Conservation (phyloP, 1,284 basidiomycete genomes). For the Cutaneotrichosporon sp. region DNA sequence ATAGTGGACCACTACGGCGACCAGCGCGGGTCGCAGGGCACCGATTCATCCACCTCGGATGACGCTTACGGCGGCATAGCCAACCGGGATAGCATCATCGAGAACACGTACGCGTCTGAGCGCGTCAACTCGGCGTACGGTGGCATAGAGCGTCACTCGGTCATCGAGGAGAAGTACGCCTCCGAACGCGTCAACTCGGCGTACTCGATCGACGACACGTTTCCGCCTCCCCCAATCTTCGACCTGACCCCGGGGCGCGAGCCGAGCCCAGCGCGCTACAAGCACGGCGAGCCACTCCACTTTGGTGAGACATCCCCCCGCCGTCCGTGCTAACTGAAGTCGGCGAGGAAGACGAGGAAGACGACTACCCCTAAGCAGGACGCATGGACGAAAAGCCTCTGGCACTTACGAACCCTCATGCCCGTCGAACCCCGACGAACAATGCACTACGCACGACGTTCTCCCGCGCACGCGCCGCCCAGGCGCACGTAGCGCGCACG, state of each 20-base stretch:
- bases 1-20: conserved; percentile 26
- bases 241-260: conserved; percentile 58
- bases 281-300: conserved; percentile 84
- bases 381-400: background rate
- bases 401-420: conserved; percentile 4
- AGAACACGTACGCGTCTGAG: conserved; percentile 21
- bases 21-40: background rate
- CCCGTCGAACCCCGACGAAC: background rate
- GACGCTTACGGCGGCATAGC: conserved; percentile 12
- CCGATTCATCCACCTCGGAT: background rate
- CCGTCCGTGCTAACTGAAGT: conserved; percentile 24
- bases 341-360: conserved; percentile 71
- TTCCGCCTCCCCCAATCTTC: conserved; percentile 48
- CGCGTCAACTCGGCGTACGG: conserved; percentile 22
- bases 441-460: background rate
- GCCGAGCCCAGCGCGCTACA: conserved; percentile 70
- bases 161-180: conserved; percentile 21
- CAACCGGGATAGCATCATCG: conserved; percentile 18
- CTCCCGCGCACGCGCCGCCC: background rate
- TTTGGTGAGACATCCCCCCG: no score
- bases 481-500: no score
- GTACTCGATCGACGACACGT: conserved; percentile 19
- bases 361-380: conserved; percentile 1
- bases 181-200: conserved; percentile 21
- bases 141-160: conserved; percentile 19